A percentile compares a stretch with the other conserved stretches of the same genome.
Conservation (phyloP, 345 rosid genomes). For the Gynandropsis gynandra region DNA sequence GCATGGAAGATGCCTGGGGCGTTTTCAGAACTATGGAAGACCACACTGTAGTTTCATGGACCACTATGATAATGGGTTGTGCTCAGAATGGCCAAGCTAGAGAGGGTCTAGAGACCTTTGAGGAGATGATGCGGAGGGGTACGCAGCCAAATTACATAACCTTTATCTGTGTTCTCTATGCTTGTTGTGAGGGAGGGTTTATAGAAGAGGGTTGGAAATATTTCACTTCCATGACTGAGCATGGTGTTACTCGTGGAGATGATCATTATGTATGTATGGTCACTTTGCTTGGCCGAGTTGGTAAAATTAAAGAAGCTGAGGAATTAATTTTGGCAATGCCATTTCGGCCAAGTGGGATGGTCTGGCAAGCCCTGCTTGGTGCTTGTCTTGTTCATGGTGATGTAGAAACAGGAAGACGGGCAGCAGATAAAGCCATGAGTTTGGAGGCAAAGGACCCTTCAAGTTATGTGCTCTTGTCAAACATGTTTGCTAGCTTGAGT, state of each 20-base stretch:
- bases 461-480: too few species aligned
- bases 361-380: conserved; percentile 50
- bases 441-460: too few species aligned
- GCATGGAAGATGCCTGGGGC: conserved; percentile 38
- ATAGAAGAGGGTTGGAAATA: conserved; percentile 42
- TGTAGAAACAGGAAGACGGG: conserved; percentile 38
- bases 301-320: conserved; percentile 45
- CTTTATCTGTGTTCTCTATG: conserved; percentile 41
- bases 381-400: conserved; percentile 49
- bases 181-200: conserved; percentile 50
- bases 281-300: too few species aligned
- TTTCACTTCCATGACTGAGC: too few species aligned
- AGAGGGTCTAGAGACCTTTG: conserved; percentile 38
- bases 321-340: conserved; percentile 37
- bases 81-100: conserved; percentile 46
- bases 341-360: conserved; percentile 33
- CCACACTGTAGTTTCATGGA: conserved; percentile 42
- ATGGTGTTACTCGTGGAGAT: too few species aligned
- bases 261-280: too few species aligned
- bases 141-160: conserved; percentile 41
- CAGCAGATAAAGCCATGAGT: conserved; percentile 25
- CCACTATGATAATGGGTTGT: conserved; percentile 48
- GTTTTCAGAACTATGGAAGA: conserved; percentile 30
- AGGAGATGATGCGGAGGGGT: conserved; percentile 34
- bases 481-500: too few species aligned